Percentiles rank a stretch among this genome's conserved stretches.
Conservation (phyloP, 768 basidiomycete species). For the Lentinus tigrinus region DNA sequence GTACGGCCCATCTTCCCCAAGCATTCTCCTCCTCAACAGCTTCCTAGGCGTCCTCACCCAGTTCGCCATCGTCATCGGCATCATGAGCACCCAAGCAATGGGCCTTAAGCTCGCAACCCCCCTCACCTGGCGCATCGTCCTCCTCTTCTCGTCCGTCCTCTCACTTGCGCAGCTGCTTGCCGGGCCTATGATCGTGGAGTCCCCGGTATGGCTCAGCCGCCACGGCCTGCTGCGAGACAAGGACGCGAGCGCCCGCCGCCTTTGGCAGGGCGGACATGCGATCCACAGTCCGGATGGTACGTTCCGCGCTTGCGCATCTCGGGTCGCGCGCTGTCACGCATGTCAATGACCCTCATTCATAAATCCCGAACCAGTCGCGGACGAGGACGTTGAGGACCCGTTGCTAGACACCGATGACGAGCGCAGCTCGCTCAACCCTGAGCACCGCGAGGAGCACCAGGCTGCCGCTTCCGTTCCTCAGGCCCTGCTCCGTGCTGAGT, state of each 20-base stretch:
- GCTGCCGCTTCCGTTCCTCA: constrained; percentile 50
- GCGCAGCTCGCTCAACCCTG: constrained; percentile 10
- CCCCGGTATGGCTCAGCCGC: constrained; percentile 63
- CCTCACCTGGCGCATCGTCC: constrained; percentile 67
- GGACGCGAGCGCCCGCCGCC: constrained; percentile 39
- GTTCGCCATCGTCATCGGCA: constrained; percentile 79
- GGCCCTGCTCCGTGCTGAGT: constrained; percentile 47
- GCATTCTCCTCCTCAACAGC: neutral
- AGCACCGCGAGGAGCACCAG: constrained; percentile 26
- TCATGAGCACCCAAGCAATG: constrained; percentile 81
- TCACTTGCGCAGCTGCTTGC: constrained; percentile 56
- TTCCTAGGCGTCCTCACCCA: constrained; percentile 74
- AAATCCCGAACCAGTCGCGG: neutral
- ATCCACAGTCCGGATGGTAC: constrained; percentile 12
- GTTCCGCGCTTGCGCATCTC: neutral
- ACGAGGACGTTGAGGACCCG: constrained; percentile 37
- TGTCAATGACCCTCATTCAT: neutral
- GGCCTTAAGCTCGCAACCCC: constrained; percentile 73
- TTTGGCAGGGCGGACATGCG: constrained; percentile 50
- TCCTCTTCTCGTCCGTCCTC: constrained; percentile 58
- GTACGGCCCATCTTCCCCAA: constrained; percentile 16
- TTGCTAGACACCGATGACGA: constrained; percentile 35
- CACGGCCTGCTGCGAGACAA: constrained; percentile 51
- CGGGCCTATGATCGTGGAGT: constrained; percentile 60
- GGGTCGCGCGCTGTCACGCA: too few relatives aligned